Percentiles rank a stretch among this genome's conserved stretches.
phyloP scores from a whole-genome alignment of 2,329 filamentous ascomycete species.

The Diplodia intermedia region DNA sequence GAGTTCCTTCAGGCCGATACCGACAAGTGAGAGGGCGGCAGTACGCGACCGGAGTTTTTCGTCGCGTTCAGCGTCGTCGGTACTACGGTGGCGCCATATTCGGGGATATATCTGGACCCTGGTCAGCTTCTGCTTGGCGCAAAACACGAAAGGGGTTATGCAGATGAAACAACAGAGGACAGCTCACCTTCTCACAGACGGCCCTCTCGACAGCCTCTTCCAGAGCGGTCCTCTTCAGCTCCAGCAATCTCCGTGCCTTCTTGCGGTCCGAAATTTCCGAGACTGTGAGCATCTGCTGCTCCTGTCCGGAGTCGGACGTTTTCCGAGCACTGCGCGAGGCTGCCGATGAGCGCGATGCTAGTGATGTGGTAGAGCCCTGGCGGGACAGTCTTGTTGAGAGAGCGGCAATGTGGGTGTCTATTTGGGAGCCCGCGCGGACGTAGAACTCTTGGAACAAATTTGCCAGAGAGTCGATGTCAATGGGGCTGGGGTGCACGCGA shows the following conservation, averaged over 20 bases:
- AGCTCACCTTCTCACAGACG: constrained; percentile 72
- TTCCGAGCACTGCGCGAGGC: constrained; percentile 52
- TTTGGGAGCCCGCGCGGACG: constrained; percentile 76
- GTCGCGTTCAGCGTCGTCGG: constrained; percentile 92
- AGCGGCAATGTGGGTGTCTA: constrained; percentile 84
- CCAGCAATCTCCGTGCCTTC: constrained; percentile 76
- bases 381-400: constrained; percentile 77
- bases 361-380: constrained; percentile 64
- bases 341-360: constrained; percentile 54
- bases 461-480: constrained; percentile 81
- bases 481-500: constrained; percentile 83
- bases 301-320: constrained; percentile 46
- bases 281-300: constrained; percentile 89
- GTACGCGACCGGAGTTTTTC: constrained; percentile 95
- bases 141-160: constrained; percentile 33
- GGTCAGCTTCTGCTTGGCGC: constrained; percentile 41
- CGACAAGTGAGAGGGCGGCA: constrained; percentile 86
- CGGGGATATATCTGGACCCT: constrained; percentile 66
- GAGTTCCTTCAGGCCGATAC: constrained; percentile 85
- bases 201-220: constrained; percentile 92
- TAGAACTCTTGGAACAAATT: constrained; percentile 97
- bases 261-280: constrained; percentile 83
- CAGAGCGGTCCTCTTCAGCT: constrained; percentile 75
- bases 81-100: constrained; percentile 89
- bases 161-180: neutral